Evolutionary conservation across 1,284 basidiomycete genomes (phyloP), one percentile per base, ranked within the genome.

Genomic region (Schizopora paradoxa): DNA sequence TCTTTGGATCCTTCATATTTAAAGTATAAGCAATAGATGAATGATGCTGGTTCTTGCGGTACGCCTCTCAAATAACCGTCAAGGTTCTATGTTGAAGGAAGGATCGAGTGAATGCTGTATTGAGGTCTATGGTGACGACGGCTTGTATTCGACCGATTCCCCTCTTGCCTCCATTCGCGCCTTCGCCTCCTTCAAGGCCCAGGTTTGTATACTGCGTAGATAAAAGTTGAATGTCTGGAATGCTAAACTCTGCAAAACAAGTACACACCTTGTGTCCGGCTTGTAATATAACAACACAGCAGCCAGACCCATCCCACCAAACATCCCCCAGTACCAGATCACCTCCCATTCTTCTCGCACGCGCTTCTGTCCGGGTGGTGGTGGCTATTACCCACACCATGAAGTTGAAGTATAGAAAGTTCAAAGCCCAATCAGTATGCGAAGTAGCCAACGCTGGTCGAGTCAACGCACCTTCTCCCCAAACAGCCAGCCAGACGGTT

Each of bases 241-340:
- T 29, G 22, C 11, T 42, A 22, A 29, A 25, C 35, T 22, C 41
- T 46, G 31, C 25, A 45, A 43, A 27, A 29, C 0, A n/a, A 25
- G n/a, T 5, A 67, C 86, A 56, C 60, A 93, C 93, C 86, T 93
- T 14, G 89, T 94, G 63, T 97, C 92, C 5, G 95, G 94, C 72
- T 96, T 96, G 76, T 94, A 97, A 67, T 91, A 88, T 37, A 91
- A 67, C 58, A 91, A 67, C 36, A 95, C 77, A 6, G 74, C 68
- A 25, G 82, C 88, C 49, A 92, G 70, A 5, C 72, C 80, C 77
- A 97, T 86, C 10, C 83, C 76, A 35, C 93, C 94, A 60, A 89
- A 92, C 82, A 97, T 91, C 23, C 92, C 91, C 57, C 81, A 65
- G 63, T 91, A 90, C 85, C 89, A 94, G 42, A 88, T 73, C 56